Percentiles rank a stretch among this genome's conserved stretches.
These are phyloP conservation scores for Spathaspora hagerdaliae DNA, from an alignment of 805 yeast genomes.

Conservation along the genomic window DNA sequence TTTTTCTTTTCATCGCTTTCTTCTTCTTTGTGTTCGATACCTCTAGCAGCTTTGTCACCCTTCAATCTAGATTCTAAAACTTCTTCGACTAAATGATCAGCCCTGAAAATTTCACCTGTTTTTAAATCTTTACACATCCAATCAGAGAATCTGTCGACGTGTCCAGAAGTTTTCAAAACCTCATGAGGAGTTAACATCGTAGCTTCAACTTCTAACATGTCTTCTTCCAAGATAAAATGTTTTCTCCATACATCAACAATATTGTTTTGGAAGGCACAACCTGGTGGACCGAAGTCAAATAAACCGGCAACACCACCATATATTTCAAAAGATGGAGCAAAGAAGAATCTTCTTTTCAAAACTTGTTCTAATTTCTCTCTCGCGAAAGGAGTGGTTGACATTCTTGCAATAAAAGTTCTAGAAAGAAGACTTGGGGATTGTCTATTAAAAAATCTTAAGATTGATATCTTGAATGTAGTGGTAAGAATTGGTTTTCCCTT, in stretches of 20 bases:
- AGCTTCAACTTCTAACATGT: conserved; percentile 97
- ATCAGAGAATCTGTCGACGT: conserved; percentile 97
- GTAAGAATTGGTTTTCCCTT: too few relatives aligned
- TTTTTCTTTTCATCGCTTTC: conserved; percentile 65
- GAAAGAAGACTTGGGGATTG: not conserved
- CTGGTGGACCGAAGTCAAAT: conserved; percentile 99
- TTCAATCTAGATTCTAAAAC: conserved; percentile 93
- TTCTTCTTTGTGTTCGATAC: conserved; percentile 50
- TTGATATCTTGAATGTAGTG: not conserved
- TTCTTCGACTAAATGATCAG: conserved; percentile 97
- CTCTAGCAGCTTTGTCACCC: conserved; percentile 97
- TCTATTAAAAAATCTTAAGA: not conserved
- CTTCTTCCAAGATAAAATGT: conserved; percentile 95
- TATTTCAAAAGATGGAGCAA: conserved; percentile 94
- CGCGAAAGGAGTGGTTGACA: conserved; percentile 49
- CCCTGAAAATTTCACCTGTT: conserved; percentile 97
- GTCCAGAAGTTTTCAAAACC: conserved; percentile 97
- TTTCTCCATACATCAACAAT: conserved; percentile 94
- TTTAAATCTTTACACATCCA: conserved; percentile 97
- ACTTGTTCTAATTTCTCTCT: conserved; percentile 90
- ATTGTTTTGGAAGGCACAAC: conserved; percentile 97
- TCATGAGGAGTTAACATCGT: conserved; percentile 98
- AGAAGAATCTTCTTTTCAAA: conserved; percentile 92
- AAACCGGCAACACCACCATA: conserved; percentile 98
- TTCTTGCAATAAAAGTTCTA: conserved; percentile 9